Base-by-base conservation (phyloP, 2,329 filamentous ascomycete genomes). In the Diaporthe citri region DNA sequence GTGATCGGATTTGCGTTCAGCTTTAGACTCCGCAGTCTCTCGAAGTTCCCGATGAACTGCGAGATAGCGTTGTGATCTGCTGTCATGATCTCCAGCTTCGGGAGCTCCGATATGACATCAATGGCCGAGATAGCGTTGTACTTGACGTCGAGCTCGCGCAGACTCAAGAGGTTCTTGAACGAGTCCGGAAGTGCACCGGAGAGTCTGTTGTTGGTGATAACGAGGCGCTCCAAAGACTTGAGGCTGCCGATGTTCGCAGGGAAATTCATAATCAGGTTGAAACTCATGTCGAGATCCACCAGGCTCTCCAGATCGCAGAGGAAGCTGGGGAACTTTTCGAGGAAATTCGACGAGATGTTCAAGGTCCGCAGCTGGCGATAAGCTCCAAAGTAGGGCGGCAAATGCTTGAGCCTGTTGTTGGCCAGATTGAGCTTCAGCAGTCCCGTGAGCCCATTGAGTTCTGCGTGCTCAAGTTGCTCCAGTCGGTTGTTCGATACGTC, bases 1-100 rank as follows among this genome's bases (percentile, higher is more conserved):
- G 97, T 98, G 77, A 99, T 91, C 0, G 97, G 97, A 81, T 98
- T 98, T 76, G 97, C 96, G 82, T 99, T 98, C 77, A 99, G 88
- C 80, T 96, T 95, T 73, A 99, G 87, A 52, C 94, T 93, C 74
- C 95, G 92, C 31, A 99, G 90, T 78, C 93, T 93, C 60, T 94
- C 90, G 80, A 99, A 99, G n/a, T 91, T 92, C 55, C 96, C 96
- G 77, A 94, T 92, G 80, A 98, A 98, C 66, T 94, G 93, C 0
- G 96, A 97, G 64, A 99, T 94, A 64, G 91, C 90, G 83, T 99
- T 99, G 87, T 99, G 96, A 60, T 97, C 96, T 48, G 96, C 93
- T 75, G 95, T 94, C 34, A 98, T 86, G 77, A 95, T 94, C 84
- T 99, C 97, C 52, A 99, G 86, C 78, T 94, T 94, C 4, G 96